A percentile compares a stretch with the other conserved stretches of the same genome.
Evolutionary conservation across 2,329 filamentous ascomycete species (phyloP).

Genomic region (Penicillium frequentans): DNA sequence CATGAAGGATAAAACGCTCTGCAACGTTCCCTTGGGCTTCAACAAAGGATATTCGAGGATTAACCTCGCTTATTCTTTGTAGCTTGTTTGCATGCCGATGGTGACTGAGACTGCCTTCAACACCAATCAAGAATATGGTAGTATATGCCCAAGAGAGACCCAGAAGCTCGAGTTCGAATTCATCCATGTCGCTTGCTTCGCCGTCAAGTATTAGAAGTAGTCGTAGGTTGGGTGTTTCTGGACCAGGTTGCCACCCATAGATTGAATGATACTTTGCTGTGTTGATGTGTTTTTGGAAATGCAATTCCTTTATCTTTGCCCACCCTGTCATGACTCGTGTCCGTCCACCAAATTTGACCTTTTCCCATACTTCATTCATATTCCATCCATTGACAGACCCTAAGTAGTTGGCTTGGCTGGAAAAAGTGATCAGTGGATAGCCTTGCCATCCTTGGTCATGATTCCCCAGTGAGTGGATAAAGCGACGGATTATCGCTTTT

Average conservation of each 20-base stretch:
- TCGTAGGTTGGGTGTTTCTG: conserved; percentile 48
- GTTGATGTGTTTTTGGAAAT: conserved; percentile 49
- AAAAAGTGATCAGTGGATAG: conserved; percentile 49
- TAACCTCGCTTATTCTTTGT: conserved; percentile 49
- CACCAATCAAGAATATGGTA: conserved; percentile 52
- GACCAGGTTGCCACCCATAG: conserved; percentile 53
- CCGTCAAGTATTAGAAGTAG: conserved; percentile 50
- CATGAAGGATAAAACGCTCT: conserved; percentile 50
- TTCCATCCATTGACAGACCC: conserved; percentile 44
- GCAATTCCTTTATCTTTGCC: conserved; percentile 50
- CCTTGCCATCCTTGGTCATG: conserved; percentile 44
- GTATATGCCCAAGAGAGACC: conserved; percentile 50
- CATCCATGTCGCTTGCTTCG: conserved; percentile 53
- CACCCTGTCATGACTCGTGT: conserved; percentile 53
- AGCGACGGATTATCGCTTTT: conserved; percentile 47
- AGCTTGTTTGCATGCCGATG: conserved; percentile 52
- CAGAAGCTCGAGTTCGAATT: conserved; percentile 52
- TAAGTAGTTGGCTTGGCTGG: conserved; percentile 39
- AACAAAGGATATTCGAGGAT: conserved; percentile 51
- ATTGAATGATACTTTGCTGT: conserved; percentile 47
- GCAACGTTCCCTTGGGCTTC: conserved; percentile 52
- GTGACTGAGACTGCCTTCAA: conserved; percentile 51
- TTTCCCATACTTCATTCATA: conserved; percentile 39
- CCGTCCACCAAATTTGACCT: conserved; percentile 43
- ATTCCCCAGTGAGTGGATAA: conserved; percentile 47